Evolutionary conservation across 2,329 filamentous ascomycete species (phyloP), one percentile per base, ranked within the genome.

Genomic region (Capronia americana): DNA sequence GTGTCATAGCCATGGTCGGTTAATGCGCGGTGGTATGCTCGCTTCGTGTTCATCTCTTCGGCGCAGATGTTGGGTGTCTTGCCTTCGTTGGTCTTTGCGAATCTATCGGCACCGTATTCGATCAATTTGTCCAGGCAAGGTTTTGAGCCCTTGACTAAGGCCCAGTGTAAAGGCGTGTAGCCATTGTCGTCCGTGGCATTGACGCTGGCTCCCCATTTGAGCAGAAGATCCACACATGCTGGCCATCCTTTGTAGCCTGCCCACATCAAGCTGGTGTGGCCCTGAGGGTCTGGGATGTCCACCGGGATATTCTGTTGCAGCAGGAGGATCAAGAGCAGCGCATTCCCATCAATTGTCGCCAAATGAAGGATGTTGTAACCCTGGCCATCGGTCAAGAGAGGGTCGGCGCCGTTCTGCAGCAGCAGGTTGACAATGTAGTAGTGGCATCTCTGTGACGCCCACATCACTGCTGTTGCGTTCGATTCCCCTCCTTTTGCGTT

Each of bases 361-460:
- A 97, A 92, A 78, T 99, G 95, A 26, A 99, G 86, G 60, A 97
- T 95, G 77, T 99, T 99, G 84, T 98, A 99, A 75, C 95, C 95
- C 82, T 98, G 93, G 57, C 92, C 89, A 77, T 99, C 95, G 75
- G 91, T 93, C 70, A 97, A 86, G 61, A 97, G 88, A 65, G 94
- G 93, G 77, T 99, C 94, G 74, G 93, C 95, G 74, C 95, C 95
- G 77, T 93, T 88, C 74, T 95, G 88, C 57, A 99, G 89, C 44
- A 99, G 87, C 11, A 99, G 87, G 76, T 97, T 91, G 73, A 99
- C 93, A 64, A 95, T 90, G 79, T 98, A 97, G 82, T 98, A 97
- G 79, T 98, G 92, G 77, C 93, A 97, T 75, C 93, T 87, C 80
- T 98, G 96, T 65, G 93, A 95, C 38, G 95, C 95, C 95, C 95